phyloP scores from a whole-genome alignment of 2,329 filamentous ascomycete genomes.

The Stagonosporopsis chrysanthemi region DNA sequence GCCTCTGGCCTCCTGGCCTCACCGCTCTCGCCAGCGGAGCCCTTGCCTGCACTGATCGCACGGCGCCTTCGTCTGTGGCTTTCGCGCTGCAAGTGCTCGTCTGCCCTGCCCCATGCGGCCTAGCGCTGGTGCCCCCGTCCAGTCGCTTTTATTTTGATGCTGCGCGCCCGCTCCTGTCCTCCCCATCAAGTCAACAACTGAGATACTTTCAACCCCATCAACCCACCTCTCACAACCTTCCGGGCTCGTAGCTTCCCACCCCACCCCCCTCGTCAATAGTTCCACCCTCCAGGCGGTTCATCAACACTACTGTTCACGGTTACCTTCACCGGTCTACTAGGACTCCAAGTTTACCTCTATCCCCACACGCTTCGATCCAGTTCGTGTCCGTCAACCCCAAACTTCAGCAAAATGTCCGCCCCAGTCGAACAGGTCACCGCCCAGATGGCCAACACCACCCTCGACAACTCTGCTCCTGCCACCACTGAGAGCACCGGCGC shows the following conservation, averaged over 20 bases:
- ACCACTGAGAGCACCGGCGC: slow-evolving; percentile 58
- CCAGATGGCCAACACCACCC: slow-evolving; percentile 70
- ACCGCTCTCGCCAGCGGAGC: slow-evolving; percentile 19
- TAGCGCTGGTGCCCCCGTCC: slow-evolving; percentile 29
- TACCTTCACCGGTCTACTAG: slow-evolving; percentile 51
- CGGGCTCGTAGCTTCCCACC: slow-evolving; percentile 60
- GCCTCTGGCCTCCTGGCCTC: neutral
- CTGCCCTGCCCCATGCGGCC: slow-evolving; percentile 34
- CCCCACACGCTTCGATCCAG: slow-evolving; percentile 43
- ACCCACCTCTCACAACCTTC: slow-evolving; percentile 42
- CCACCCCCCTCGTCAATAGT: slow-evolving; percentile 61
- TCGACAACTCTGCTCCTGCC: slow-evolving; percentile 59
- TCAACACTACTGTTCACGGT: slow-evolving; percentile 51
- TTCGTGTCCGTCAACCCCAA: slow-evolving; percentile 64
- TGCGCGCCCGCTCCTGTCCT: slow-evolving; percentile 36
- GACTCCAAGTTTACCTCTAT: slow-evolving; percentile 54
- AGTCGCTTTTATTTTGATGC: slow-evolving; percentile 38
- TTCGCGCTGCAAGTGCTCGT: slow-evolving; percentile 33
- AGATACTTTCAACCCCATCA: slow-evolving; percentile 40
- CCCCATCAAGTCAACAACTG: slow-evolving; percentile 46
- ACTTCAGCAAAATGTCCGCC: slow-evolving; percentile 80
- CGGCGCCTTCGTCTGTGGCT: slow-evolving; percentile 20
- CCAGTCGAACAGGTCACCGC: slow-evolving; percentile 79
- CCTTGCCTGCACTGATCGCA: slow-evolving; percentile 15
- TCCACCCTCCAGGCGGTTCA: slow-evolving; percentile 58